phyloP scores from a whole-genome alignment of 169 alveolate genomes.

The Cryptosporidium ryanae region DNA sequence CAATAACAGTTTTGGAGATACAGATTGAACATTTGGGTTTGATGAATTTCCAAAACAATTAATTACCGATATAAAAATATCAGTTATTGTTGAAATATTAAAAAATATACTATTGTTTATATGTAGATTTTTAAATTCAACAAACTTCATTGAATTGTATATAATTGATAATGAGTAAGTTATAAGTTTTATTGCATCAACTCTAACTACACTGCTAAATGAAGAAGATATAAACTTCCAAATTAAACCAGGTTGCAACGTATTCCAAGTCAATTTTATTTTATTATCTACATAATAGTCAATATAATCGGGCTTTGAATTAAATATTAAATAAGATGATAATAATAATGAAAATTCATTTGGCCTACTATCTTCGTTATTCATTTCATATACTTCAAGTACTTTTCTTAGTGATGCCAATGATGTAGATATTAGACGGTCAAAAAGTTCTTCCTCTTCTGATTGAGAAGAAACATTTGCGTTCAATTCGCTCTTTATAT shows the following conservation, averaged over 20 bases:
- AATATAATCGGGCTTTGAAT: neutral
- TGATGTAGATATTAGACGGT: constrained; percentile 35
- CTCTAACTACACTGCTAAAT: constrained; percentile 45
- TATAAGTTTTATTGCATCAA: constrained; percentile 32
- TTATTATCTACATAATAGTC: too few species aligned
- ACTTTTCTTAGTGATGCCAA: constrained; percentile 32
- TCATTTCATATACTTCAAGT: neutral
- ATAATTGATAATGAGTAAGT: constrained; percentile 12
- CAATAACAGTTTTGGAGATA: constrained; percentile 10
- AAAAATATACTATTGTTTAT: neutral
- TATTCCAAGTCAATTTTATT: neutral
- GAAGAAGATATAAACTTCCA: constrained; percentile 47
- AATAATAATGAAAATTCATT: neutral
- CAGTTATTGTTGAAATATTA: neutral
- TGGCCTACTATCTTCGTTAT: neutral
- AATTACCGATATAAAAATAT: constrained; percentile 1
- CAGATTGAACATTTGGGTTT: constrained; percentile 49
- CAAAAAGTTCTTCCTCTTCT: constrained; percentile 62
- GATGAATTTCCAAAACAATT: constrained; percentile 13
- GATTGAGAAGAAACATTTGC: constrained; percentile 34
- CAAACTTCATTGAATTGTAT: neutral
- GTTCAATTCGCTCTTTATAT: constrained; percentile 47
- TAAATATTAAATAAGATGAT: constrained; percentile 25
- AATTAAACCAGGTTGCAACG: constrained; percentile 12
- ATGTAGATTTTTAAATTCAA: neutral